Percentiles rank a stretch among this genome's conserved stretches.
Conservation (phyloP, 2,329 filamentous ascomycete species). For the Dothideomycetidae sp. region DNA sequence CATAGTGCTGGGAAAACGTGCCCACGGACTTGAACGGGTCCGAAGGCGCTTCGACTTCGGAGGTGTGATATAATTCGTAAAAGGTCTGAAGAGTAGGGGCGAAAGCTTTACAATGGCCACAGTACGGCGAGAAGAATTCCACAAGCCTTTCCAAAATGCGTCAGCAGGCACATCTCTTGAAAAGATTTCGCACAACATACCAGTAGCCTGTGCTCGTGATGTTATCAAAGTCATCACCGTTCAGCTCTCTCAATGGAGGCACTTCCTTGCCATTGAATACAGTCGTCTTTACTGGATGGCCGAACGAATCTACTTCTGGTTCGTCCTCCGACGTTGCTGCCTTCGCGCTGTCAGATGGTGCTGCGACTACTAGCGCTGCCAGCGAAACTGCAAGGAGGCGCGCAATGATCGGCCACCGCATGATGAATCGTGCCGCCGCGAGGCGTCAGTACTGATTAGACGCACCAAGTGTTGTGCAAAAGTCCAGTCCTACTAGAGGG, state of each 20-base stretch:
- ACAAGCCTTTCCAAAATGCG: slow-evolving; percentile 23
- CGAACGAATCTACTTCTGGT: slow-evolving; percentile 12
- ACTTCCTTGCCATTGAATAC: slow-evolving; percentile 54
- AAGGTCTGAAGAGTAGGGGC: slow-evolving; percentile 80
- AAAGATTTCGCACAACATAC: slow-evolving; percentile 27
- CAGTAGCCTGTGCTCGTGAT: slow-evolving; percentile 53
- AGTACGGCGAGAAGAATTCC: slow-evolving; percentile 38
- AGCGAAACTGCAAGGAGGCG: slow-evolving; percentile 19
- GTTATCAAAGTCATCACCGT: slow-evolving; percentile 42
- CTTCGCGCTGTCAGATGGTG: slow-evolving; percentile 1
- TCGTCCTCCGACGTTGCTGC: slow-evolving; percentile 10
- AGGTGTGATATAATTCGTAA: slow-evolving; percentile 93
- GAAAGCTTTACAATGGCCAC: slow-evolving; percentile 60
- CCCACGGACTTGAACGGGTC: slow-evolving; percentile 36
- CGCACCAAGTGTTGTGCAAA: too few species aligned
- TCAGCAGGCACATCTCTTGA: neutral
- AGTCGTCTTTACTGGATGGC: slow-evolving; percentile 26
- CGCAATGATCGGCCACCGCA: slow-evolving; percentile 19
- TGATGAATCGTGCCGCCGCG: too few species aligned
- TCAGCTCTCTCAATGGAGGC: slow-evolving; percentile 49
- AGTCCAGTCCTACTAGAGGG: too few species aligned
- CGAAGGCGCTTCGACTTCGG: slow-evolving; percentile 48
- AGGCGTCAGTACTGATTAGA: too few species aligned
- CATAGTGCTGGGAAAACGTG: slow-evolving; percentile 68
- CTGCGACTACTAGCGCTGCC: slow-evolving; percentile 14